Conservation (phyloP, 2,329 filamentous ascomycete species). For the Nemania sp. region DNA sequence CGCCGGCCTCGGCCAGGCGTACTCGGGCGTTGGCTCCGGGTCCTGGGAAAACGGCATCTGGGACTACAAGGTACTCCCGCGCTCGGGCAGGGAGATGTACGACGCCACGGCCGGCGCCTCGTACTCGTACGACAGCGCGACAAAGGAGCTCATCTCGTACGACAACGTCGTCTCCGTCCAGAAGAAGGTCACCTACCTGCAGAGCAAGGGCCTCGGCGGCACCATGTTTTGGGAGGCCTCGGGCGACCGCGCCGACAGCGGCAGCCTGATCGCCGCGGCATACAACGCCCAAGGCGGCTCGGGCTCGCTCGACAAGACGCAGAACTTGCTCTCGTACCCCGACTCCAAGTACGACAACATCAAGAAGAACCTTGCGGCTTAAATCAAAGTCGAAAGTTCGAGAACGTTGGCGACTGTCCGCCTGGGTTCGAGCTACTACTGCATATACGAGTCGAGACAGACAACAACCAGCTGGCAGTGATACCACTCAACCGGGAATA, state of each 20-base stretch:
- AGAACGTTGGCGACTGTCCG: too few species aligned
- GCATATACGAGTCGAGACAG: too few species aligned
- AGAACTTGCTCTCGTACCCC: constrained; percentile 39
- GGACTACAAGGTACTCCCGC: constrained; percentile 80
- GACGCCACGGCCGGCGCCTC: constrained; percentile 65
- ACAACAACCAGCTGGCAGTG: too few species aligned
- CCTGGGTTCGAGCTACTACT: too few species aligned
- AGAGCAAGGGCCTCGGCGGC: constrained; percentile 66
- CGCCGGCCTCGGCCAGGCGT: constrained; percentile 67
- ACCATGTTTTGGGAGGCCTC: constrained; percentile 88
- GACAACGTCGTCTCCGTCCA: constrained; percentile 65
- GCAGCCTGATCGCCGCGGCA: constrained; percentile 60
- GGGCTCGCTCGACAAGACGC: constrained; percentile 30
- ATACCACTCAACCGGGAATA: too few species aligned
- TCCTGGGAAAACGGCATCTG: constrained; percentile 76
- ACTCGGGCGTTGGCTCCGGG: constrained; percentile 66
- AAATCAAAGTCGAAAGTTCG: too few species aligned
- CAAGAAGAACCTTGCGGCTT: constrained; percentile 37
- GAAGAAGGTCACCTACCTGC: constrained; percentile 69
- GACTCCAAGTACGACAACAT: constrained; percentile 39
- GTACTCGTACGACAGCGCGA: constrained; percentile 69
- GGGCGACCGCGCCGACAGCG: constrained; percentile 62
- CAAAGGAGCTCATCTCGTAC: constrained; percentile 71
- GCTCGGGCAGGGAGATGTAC: constrained; percentile 58
- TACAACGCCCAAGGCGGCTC: constrained; percentile 36